phyloP scores from a whole-genome alignment of 345 rosid species.

The Salix caprea region DNA sequence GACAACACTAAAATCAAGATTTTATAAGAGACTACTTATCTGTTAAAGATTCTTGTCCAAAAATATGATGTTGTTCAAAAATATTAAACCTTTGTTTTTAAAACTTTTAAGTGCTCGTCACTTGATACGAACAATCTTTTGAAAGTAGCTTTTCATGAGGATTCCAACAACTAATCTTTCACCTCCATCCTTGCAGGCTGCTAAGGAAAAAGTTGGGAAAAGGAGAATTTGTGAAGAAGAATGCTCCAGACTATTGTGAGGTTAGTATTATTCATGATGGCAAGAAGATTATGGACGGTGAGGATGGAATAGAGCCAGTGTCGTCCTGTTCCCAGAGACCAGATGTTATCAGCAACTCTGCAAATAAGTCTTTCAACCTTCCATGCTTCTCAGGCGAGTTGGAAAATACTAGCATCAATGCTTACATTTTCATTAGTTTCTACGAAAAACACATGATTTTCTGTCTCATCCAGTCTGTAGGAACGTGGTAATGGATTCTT shows the following conservation, averaged over 20 bases:
- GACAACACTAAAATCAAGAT: too few relatives aligned
- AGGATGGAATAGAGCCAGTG: conserved; percentile 8
- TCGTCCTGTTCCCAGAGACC: conserved; percentile 1
- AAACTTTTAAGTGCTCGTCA: too few relatives aligned
- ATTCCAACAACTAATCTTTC: too few relatives aligned
- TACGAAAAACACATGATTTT: neutral
- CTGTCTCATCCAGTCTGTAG: conserved; percentile 2
- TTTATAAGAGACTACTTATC: too few relatives aligned
- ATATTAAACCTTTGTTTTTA: too few relatives aligned
- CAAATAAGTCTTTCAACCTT: conserved; percentile 32
- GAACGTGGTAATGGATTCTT: neutral
- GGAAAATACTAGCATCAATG: neutral
- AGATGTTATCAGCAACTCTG: conserved; percentile 1
- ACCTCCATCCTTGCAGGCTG: conserved; percentile 20
- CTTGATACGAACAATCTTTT: too few relatives aligned
- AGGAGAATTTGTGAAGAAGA: conserved; percentile 43
- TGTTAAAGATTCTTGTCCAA: too few relatives aligned
- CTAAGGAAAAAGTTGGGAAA: conserved; percentile 28
- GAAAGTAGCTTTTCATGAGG: too few relatives aligned
- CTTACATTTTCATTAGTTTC: neutral
- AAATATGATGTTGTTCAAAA: too few relatives aligned
- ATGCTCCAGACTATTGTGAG: conserved; percentile 53
- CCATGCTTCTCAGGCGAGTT: conserved; percentile 42
- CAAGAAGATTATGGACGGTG: conserved; percentile 21
- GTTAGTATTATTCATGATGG: conserved; percentile 43